phyloP scores from a whole-genome alignment of 345 rosid genomes.

The Aquilaria malaccensis region DNA sequence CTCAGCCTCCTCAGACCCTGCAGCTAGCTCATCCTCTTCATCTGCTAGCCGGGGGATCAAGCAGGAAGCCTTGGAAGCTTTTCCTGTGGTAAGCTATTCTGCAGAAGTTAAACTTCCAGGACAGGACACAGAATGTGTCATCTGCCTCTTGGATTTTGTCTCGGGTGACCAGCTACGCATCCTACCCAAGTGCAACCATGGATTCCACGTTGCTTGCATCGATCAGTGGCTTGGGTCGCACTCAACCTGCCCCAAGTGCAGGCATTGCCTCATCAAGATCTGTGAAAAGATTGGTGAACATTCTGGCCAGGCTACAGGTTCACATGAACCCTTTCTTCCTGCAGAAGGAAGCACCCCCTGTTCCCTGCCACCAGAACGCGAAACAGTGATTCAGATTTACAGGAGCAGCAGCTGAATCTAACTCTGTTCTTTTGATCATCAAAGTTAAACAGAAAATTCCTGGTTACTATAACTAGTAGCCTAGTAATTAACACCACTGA shows the following conservation, averaged over 20 bases:
- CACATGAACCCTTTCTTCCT: constrained; percentile 3
- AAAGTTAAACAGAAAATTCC: too few species aligned
- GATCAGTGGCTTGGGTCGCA: constrained; percentile 63
- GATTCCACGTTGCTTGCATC: constrained; percentile 56
- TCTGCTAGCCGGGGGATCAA: constrained; percentile 33
- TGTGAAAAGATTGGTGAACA: constrained; percentile 23
- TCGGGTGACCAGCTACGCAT: constrained; percentile 36
- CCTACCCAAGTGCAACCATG: constrained; percentile 64
- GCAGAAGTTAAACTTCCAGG: constrained; percentile 31
- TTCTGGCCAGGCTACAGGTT: constrained; percentile 9
- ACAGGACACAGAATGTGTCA: constrained; percentile 43
- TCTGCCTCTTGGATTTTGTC: constrained; percentile 44
- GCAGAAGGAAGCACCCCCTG: neutral
- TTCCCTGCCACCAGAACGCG: constrained; percentile 30
- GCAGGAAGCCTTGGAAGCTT: constrained; percentile 35
- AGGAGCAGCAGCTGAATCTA: constrained; percentile 9
- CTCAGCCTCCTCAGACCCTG: constrained; percentile 23
- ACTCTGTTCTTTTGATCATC: too few species aligned
- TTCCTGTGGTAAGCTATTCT: constrained; percentile 38
- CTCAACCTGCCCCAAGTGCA: constrained; percentile 61
- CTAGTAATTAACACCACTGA: too few species aligned
- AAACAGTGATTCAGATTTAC: constrained; percentile 20
- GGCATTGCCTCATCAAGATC: constrained; percentile 34
- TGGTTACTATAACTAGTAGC: too few species aligned
- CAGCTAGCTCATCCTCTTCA: constrained; percentile 8